Conservation (phyloP, 345 rosid species). For the Eucalyptus erythrocorys region DNA sequence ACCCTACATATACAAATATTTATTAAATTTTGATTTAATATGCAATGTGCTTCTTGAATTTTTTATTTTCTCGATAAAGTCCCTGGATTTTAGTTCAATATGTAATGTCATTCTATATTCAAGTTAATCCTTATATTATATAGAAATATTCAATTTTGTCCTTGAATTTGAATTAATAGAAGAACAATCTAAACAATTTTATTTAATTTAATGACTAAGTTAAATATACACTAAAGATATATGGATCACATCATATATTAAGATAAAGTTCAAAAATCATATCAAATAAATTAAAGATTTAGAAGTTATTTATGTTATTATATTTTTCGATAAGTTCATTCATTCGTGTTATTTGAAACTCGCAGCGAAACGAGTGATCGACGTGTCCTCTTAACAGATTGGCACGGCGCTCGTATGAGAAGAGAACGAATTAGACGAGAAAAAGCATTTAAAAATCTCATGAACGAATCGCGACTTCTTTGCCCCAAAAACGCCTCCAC, state of each 20-base stretch:
- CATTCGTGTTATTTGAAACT: not conserved
- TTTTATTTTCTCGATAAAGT: rapidly evolving
- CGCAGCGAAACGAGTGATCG: not conserved
- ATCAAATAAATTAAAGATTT: not conserved
- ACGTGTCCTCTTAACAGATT: not conserved
- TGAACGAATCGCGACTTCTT: not conserved
- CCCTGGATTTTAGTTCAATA: rapidly evolving
- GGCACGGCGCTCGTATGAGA: not conserved
- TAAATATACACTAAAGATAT: rapidly evolving
- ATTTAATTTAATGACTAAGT: not conserved
- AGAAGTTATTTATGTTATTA: no score
- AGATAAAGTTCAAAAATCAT: rapidly evolving
- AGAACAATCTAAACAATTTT: not conserved
- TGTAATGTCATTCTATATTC: rapidly evolving
- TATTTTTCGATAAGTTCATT: not conserved
- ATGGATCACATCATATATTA: not conserved
- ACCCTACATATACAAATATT: not conserved
- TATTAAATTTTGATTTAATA: not conserved
- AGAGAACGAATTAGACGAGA: not conserved
- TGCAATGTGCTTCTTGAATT: not conserved
- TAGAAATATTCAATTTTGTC: no score
- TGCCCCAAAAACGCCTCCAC: not conserved
- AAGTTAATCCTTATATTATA: not conserved
- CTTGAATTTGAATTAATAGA: no score
- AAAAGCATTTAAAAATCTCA: not conserved